Evolutionary conservation across 169 alveolate species (phyloP).

Genomic region (Cryptosporidium parvum): DNA sequence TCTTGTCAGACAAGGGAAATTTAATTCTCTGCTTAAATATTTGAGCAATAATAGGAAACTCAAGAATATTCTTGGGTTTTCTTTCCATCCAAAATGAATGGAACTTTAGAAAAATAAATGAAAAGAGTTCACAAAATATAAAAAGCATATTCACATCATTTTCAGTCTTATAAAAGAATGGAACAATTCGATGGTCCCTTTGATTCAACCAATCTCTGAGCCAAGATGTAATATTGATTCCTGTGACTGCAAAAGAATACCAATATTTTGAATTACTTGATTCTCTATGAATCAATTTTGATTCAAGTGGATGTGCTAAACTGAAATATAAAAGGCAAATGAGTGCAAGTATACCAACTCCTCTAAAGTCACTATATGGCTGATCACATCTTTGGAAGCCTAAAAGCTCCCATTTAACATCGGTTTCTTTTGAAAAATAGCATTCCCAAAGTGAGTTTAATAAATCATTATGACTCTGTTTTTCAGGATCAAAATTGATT

Average conservation of each 20-base stretch:
- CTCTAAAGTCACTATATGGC: conserved; percentile 82
- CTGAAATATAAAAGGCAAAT: conserved; percentile 80
- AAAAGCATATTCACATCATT: conserved; percentile 51
- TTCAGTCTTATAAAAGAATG: conserved; percentile 30
- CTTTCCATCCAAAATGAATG: conserved; percentile 76
- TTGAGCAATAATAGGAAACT: conserved; percentile 77
- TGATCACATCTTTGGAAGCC: conserved; percentile 85
- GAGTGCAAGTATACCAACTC: conserved; percentile 82
- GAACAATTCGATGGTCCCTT: conserved; percentile 63
- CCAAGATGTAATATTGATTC: conserved; percentile 81
- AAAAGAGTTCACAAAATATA: conserved; percentile 65
- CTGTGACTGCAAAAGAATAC: conserved; percentile 83
- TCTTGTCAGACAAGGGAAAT: conserved; percentile 72
- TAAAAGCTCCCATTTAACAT: conserved; percentile 76
- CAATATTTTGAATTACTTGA: conserved; percentile 78
- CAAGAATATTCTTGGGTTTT: conserved; percentile 77
- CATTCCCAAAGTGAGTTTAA: conserved; percentile 54
- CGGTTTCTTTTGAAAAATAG: conserved; percentile 25
- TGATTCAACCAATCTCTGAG: conserved; percentile 78
- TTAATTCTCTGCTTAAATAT: conserved; percentile 32
- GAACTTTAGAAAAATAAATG: conserved; percentile 70
- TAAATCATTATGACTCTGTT: conserved; percentile 37
- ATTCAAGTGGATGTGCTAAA: conserved; percentile 76
- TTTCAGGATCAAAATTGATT: conserved; percentile 42
- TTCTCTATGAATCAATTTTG: conserved; percentile 77